Percentiles rank a stretch among this genome's conserved stretches.
Evolutionary conservation across 305 asterid species (phyloP).

Genomic region (Nicotiana rustica): DNA sequence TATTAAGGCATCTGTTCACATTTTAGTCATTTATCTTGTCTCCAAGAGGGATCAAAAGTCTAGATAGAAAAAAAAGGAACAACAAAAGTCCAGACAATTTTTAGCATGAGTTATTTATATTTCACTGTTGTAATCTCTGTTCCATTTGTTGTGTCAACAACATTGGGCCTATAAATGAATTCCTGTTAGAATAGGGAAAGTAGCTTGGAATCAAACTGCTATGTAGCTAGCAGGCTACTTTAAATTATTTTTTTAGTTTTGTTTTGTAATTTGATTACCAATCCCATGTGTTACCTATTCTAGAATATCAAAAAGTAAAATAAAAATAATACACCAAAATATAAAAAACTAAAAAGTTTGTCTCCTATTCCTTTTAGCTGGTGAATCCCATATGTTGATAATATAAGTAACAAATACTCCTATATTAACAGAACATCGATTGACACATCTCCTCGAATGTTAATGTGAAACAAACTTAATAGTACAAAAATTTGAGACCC

Average conservation of each 20-base stretch:
- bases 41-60: neutral
- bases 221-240: neutral
- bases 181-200: neutral
- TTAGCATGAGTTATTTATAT: neutral
- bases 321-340: neutral
- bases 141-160: neutral
- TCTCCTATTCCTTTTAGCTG: neutral
- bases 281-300: neutral
- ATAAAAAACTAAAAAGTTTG: too few species aligned
- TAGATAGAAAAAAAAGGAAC: neutral
- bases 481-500: neutral
- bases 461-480: neutral
- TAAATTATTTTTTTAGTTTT: too few species aligned
- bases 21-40: conserved; percentile 24
- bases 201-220: neutral
- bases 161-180: neutral
- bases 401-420: neutral
- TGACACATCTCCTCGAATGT: neutral
- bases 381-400: neutral
- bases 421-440: neutral
- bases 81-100: neutral
- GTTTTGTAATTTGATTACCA: too few species aligned
- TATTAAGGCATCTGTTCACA: neutral
- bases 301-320: neutral
- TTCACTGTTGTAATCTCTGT: neutral